Evolutionary conservation across 2,329 filamentous ascomycete genomes (phyloP).

Genomic region (Colletotrichum nymphaeae): DNA sequence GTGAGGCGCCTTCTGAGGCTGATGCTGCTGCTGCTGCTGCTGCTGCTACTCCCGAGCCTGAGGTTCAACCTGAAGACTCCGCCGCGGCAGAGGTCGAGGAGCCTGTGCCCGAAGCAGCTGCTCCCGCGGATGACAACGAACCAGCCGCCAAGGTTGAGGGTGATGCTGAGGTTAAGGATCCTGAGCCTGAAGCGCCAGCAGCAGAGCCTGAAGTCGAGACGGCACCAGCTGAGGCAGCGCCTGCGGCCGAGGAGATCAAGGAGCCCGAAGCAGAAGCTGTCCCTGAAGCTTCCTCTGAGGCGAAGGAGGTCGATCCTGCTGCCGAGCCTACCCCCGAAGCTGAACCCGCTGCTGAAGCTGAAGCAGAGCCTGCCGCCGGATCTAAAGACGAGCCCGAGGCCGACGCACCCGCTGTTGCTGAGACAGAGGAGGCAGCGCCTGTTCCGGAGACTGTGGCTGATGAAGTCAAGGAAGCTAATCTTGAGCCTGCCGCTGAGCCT

Average conservation of each 20-base stretch:
- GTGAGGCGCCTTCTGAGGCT: not conserved
- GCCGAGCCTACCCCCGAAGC: not conserved
- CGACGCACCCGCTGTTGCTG: not conserved
- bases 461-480: not conserved
- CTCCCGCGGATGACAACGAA: not conserved
- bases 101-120: not conserved
- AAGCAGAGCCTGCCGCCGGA: not conserved
- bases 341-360: not conserved
- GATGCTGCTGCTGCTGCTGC: not conserved
- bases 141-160: not conserved
- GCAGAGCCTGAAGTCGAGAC: not conserved
- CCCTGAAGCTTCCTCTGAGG: not conserved
- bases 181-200: not conserved
- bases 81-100: not conserved
- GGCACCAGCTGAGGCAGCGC: not conserved
- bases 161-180: not conserved
- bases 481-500: not conserved
- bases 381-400: not conserved
- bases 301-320: not conserved
- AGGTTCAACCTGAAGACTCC: not conserved
- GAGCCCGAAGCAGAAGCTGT: not conserved
- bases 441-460: not conserved
- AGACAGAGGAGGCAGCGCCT: not conserved
- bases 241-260: not conserved
- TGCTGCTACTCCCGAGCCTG: not conserved